A percentile compares a stretch with the other conserved stretches of the same genome.
These are phyloP conservation scores for Fraxinus dipetala DNA, from an alignment of 305 asterid species.

Conservation along the genomic window DNA sequence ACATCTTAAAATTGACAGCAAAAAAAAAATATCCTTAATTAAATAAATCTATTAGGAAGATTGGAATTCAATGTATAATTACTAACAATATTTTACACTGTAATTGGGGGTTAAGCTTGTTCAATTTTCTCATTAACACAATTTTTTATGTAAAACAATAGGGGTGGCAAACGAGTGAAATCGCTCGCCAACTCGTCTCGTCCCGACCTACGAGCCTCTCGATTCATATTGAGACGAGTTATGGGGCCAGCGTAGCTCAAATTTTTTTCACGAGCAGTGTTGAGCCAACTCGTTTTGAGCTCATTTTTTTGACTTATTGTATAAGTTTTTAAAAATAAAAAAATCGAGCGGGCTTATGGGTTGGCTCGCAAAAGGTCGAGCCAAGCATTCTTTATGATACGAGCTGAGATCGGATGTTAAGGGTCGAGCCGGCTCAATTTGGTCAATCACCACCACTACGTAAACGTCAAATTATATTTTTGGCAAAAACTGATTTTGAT, in stretches of 20 bases:
- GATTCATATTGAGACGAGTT: neutral
- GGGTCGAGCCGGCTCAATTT: neutral
- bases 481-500: neutral
- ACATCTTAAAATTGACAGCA: slow-evolving; percentile 28
- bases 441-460: neutral
- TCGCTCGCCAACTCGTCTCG: too few relatives aligned
- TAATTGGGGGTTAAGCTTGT: neutral
- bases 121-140: neutral
- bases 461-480: too few relatives aligned
- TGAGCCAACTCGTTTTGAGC: neutral
- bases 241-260: neutral
- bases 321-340: too few relatives aligned
- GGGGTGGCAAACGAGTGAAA: neutral
- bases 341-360: neutral
- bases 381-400: neutral
- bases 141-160: neutral
- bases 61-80: neutral
- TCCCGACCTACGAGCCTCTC: neutral
- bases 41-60: neutral
- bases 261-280: neutral
- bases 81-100: neutral
- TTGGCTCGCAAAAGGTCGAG: neutral
- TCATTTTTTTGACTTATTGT: neutral
- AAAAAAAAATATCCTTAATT: neutral
- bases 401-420: neutral